Conservation (phyloP, 2,329 filamentous ascomycete genomes). For the Xylariaceae sp. region DNA sequence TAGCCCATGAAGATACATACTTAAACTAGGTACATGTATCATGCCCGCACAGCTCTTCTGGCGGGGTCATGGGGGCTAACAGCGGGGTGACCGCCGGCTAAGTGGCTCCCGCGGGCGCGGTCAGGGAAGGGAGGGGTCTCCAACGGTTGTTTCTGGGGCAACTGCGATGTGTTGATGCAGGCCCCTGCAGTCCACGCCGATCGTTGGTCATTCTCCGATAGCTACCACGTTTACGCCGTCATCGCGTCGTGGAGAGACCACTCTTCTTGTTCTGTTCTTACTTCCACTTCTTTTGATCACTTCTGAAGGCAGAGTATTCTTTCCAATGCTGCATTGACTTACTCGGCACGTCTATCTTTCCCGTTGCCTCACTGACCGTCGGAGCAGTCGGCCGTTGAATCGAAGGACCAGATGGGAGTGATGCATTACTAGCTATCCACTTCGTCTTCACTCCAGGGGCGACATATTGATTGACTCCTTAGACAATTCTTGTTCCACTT, state of each 20-base stretch:
- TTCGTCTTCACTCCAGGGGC: conserved; percentile 16
- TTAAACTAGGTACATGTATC: not conserved
- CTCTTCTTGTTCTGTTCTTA: too few species aligned
- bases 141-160: conserved; percentile 17
- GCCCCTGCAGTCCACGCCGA: not conserved
- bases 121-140: conserved; percentile 5
- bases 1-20: too few species aligned
- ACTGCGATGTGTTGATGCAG: conserved; percentile 16
- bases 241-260: too few species aligned
- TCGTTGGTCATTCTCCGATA: not conserved
- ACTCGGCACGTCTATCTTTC: too few species aligned
- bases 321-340: too few species aligned
- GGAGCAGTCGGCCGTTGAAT: too few species aligned
- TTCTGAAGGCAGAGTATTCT: too few species aligned
- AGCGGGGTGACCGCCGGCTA: conserved; percentile 7
- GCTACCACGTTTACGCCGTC: not conserved
- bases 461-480: conserved; percentile 16
- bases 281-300: too few species aligned
- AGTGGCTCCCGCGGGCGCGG: too few species aligned
- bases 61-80: conserved; percentile 7
- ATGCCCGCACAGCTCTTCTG: not conserved
- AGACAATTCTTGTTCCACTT: conserved; percentile 20
- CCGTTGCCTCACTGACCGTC: too few species aligned
- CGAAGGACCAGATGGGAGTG: too few species aligned
- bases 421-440: too few species aligned